Conservation (phyloP, 2,329 filamentous ascomycete species). For the Aspergillus spinulosporus region DNA sequence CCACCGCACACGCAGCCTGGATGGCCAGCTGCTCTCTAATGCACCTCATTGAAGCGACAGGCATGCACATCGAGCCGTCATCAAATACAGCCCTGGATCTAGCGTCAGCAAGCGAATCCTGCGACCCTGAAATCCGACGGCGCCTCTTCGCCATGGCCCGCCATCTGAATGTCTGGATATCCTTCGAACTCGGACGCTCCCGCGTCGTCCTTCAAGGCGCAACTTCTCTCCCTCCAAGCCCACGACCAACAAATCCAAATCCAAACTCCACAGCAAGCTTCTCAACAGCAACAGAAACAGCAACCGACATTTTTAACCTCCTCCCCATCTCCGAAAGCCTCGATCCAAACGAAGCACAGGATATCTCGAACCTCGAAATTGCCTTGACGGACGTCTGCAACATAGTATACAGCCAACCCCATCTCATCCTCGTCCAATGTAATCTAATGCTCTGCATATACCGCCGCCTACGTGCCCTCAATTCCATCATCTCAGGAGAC, state of each 20-base stretch:
- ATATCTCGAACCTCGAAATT: conserved; percentile 45
- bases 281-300: conserved; percentile 31
- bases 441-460: conserved; percentile 59
- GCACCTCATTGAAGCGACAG: conserved; percentile 54
- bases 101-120: conserved; percentile 15
- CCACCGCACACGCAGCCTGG: conserved; percentile 53
- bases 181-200: conserved; percentile 59
- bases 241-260: conserved; percentile 27
- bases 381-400: conserved; percentile 47
- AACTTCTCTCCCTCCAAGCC: conserved; percentile 43
- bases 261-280: conserved; percentile 22
- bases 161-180: conserved; percentile 61
- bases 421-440: conserved; percentile 53
- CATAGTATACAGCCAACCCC: conserved; percentile 42
- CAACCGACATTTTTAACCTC: conserved; percentile 53
- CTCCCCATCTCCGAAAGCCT: conserved; percentile 56
- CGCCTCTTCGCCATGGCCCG: conserved; percentile 54
- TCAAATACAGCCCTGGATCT: neutral
- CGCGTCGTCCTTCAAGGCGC: conserved; percentile 52
- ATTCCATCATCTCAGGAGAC: conserved; percentile 46
- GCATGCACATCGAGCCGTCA: conserved; percentile 5
- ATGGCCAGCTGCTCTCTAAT: conserved; percentile 55
- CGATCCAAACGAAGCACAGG: conserved; percentile 51
- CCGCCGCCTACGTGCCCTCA: conserved; percentile 55
- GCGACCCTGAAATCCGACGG: conserved; percentile 41